Conservation (phyloP, 108 stramenopile genomes). For the Stephanodiscus triporus region DNA sequence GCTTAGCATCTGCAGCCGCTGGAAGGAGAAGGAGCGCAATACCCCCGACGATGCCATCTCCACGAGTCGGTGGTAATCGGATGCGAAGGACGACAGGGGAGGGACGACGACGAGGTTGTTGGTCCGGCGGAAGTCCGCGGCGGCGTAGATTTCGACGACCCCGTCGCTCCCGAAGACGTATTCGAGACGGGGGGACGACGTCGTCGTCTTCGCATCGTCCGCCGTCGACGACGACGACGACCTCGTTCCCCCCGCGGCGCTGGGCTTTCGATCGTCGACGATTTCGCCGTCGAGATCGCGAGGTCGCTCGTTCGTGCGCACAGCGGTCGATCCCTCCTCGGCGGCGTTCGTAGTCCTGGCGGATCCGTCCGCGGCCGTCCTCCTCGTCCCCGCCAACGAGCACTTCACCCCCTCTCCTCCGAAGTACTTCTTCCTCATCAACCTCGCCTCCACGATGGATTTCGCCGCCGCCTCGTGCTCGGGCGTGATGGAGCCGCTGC, state of each 20-base stretch:
- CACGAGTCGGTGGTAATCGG: constrained; percentile 78
- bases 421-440: constrained; percentile 74
- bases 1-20: constrained; percentile 79
- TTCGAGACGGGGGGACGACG: constrained; percentile 25
- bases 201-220: background rate
- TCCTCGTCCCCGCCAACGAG: background rate
- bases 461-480: constrained; percentile 79
- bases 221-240: background rate
- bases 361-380: no score
- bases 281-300: no score
- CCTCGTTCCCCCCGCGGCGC: background rate
- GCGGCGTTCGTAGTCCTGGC: background rate
- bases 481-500: constrained; percentile 74
- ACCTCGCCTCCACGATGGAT: constrained; percentile 69
- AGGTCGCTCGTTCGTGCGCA: no score
- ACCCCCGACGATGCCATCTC: constrained; percentile 74
- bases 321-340: no score
- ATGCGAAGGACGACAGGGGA: constrained; percentile 64
- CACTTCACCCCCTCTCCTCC: background rate
- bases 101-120: constrained; percentile 69
- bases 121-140: constrained; percentile 45
- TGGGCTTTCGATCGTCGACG: background rate
- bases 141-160: constrained; percentile 67
- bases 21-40: constrained; percentile 87
- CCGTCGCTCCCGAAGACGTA: constrained; percentile 71